A percentile compares a stretch with the other conserved stretches of the same genome.
Conservation (phyloP, 495 filamentous ascomycete genomes). For the Pseudevernia furfuracea region DNA sequence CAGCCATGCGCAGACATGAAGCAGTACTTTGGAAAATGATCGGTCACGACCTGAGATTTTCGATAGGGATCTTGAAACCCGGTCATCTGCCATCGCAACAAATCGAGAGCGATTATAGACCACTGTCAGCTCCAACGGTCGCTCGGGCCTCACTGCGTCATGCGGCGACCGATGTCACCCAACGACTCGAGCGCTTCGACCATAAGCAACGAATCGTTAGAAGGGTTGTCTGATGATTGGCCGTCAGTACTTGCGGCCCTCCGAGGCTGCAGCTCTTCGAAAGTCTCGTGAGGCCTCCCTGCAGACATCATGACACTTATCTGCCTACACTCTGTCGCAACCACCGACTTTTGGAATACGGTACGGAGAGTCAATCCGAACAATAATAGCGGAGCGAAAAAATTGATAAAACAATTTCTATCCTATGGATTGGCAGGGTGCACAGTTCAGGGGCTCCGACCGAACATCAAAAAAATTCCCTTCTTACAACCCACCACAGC, state of each 20-base stretch:
- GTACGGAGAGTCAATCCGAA: not conserved
- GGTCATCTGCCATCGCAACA: not conserved
- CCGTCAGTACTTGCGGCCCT: not conserved
- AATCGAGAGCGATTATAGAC: not conserved
- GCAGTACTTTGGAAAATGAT: not conserved
- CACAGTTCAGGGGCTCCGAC: no score
- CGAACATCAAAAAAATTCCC: no score
- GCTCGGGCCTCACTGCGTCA: conserved; percentile 6
- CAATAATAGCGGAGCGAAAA: not conserved
- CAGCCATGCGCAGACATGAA: not conserved
- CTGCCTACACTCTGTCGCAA: not conserved
- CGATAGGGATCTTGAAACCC: not conserved
- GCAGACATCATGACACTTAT: not conserved
- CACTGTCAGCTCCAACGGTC: not conserved
- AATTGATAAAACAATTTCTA: not conserved
- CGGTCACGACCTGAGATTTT: not conserved
- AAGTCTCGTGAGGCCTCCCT: not conserved
- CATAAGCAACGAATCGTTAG: not conserved
- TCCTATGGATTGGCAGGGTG: no score
- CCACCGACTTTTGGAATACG: not conserved
- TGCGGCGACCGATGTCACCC: not conserved
- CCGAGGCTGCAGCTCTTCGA: conserved; percentile 5
- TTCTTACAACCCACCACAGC: no score
- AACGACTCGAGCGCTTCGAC: conserved; percentile 1
- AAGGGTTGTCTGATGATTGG: not conserved